These are phyloP conservation scores for Rhodotorula kratochvilovae DNA, from an alignment of 768 basidiomycete genomes.

Conservation along the genomic window DNA sequence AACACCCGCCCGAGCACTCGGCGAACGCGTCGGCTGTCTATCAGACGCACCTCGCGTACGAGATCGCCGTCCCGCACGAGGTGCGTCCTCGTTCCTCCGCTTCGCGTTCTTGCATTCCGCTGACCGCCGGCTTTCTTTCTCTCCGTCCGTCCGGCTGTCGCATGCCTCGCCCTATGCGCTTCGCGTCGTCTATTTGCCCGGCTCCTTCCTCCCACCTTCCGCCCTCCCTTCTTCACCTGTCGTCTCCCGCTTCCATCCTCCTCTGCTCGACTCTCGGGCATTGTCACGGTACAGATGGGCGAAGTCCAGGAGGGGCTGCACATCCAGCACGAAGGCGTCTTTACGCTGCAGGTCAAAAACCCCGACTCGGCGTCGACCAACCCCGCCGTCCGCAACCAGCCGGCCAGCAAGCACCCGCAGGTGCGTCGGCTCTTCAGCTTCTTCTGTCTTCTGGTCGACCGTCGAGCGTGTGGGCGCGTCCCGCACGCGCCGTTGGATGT, in stretches of 20 bases:
- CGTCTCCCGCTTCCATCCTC: too few species aligned
- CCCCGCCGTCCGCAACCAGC: conserved; percentile 46
- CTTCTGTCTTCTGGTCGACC: too few species aligned
- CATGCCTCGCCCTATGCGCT: too few species aligned
- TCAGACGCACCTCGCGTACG: conserved; percentile 54
- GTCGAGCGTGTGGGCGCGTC: too few species aligned
- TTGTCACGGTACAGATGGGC: conserved; percentile 49
- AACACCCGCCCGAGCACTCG: conserved; percentile 28
- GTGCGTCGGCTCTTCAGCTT: neutral
- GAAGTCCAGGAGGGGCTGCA: conserved; percentile 59
- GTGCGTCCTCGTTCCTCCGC: conserved; percentile 49
- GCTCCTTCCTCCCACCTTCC: too few species aligned
- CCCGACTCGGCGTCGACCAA: conserved; percentile 52
- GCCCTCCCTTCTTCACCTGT: too few species aligned
- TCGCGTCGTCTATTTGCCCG: too few species aligned
- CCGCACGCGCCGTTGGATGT: too few species aligned
- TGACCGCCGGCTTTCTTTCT: neutral
- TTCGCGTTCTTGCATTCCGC: neutral
- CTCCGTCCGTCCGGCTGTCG: too few species aligned
- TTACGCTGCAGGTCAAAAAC: conserved; percentile 61
- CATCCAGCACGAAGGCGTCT: conserved; percentile 56
- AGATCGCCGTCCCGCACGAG: conserved; percentile 47
- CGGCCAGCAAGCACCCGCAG: conserved; percentile 22
- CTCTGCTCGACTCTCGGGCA: too few species aligned
- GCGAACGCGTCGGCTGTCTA: conserved; percentile 44